Conservation (phyloP, 176 grass and related monocot species). For the Oryza officinalis region DNA sequence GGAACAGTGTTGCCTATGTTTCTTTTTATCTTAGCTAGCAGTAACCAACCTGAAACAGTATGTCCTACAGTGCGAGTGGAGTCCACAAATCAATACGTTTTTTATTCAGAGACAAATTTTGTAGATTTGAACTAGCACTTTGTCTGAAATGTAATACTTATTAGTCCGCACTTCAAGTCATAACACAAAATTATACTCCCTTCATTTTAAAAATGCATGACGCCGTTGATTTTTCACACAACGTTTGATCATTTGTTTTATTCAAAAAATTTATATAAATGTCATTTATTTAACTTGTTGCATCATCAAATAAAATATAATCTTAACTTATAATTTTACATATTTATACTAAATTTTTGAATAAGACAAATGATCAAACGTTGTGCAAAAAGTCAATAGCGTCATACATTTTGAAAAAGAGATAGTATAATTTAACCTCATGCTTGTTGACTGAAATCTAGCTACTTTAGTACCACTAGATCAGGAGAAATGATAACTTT, state of each 20-base stretch:
- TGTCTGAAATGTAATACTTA: constrained; percentile 5
- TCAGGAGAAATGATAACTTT: background rate
- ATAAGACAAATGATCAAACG: no score
- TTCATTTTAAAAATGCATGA: no score
- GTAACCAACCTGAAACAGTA: constrained; percentile 4
- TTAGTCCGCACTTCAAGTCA: background rate
- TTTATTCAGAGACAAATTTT: background rate
- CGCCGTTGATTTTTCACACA: no score
- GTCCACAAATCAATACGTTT: background rate
- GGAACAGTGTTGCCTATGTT: background rate
- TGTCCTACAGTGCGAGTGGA: background rate
- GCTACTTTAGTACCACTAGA: background rate
- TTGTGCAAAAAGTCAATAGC: no score
- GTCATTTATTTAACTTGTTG: no score
- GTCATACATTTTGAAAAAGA: no score
- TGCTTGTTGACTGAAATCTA: background rate
- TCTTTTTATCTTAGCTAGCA: background rate
- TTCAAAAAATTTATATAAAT: no score
- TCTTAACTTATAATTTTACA: no score
- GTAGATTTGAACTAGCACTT: background rate
- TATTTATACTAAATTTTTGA: no score
- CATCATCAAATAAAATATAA: no score
- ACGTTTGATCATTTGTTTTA: no score
- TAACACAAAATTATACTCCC: background rate
- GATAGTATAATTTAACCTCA: background rate